Base-by-base conservation (phyloP, 441 rosid genomes). In the Croton laevigatus region DNA sequence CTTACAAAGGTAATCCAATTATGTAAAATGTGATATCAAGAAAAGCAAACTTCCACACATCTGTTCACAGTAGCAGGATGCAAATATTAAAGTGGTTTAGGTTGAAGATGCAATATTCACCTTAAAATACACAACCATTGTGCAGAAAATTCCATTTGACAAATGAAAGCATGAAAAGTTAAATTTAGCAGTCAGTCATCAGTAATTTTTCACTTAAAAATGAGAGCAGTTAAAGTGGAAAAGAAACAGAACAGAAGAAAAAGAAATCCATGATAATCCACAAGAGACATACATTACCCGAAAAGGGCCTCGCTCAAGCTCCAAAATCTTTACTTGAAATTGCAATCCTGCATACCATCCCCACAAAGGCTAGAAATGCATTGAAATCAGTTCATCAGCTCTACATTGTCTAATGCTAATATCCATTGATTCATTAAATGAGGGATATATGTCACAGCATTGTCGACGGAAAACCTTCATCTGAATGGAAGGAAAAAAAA, bases 381-480 rank as follows among this genome's bases (percentile, higher is more conserved):
- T 89, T 65, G 94, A 81, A 66, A 90, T 91, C 68, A 91, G 77
- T 71, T 94, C 98, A 46, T 79, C 77, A 7, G 40, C 45, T 66
- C 85, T 82, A 75, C 98, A 94, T 57, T 81, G 81, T 73, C 91
- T 84, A 51, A 91, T 75, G 74, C 79, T 82, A 71, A 94, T 81
- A 61, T 80, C 72, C 90, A 90, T 87, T 12, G 91, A 83, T 49
- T 85, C 89, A 70, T 82, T 83, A 79, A 75, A 72, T 32, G 82
- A 75, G 37, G 87, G 68, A 54, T 84, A 77, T 49, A 94, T 74
- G 53, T 88, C 91, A 72, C 97, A 87, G 80, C 97, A 91, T 17
- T 90, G 91, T 37, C 97, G 91, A 61, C 91, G 94, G 14, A 81
- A 89, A 62, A 86, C 80, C 73, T 74, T 85, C 86, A 88, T 83